These are phyloP conservation scores for Chalaropsis thielavioides DNA, from an alignment of 2,329 filamentous ascomycete genomes.

Conservation along the genomic window DNA sequence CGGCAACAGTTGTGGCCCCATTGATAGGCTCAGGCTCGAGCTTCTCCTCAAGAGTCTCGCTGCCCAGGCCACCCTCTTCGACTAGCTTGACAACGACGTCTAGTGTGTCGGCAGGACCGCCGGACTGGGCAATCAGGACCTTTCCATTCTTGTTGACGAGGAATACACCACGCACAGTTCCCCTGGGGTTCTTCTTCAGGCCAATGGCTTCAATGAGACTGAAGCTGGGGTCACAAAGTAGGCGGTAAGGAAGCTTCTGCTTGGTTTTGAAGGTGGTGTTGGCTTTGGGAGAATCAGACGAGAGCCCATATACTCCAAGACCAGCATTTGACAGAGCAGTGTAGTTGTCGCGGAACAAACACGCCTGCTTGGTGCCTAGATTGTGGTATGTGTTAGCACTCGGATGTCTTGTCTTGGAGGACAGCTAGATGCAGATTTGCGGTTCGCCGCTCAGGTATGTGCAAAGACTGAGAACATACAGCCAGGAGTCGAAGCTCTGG, in stretches of 20 bases:
- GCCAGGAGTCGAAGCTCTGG: constrained; percentile 83
- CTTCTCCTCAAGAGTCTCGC: constrained; percentile 13
- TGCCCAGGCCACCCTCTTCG: constrained; percentile 26
- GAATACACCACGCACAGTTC: constrained; percentile 76
- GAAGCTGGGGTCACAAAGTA: constrained; percentile 67
- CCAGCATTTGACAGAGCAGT: constrained; percentile 60
- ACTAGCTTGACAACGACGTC: constrained; percentile 62
- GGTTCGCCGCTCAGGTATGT: not conserved
- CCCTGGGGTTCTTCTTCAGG: constrained; percentile 70
- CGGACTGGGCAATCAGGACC: constrained; percentile 58
- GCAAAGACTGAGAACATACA: constrained; percentile 45
- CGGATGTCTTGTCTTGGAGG: not conserved
- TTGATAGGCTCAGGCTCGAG: constrained; percentile 11
- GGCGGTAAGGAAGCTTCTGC: constrained; percentile 73
- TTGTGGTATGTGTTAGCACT: constrained; percentile 8
- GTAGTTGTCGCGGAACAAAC: constrained; percentile 82
- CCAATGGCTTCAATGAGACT: constrained; percentile 74
- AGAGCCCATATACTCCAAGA: constrained; percentile 79
- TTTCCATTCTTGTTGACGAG: constrained; percentile 71
- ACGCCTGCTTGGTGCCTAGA: constrained; percentile 80
- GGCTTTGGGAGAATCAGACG: constrained; percentile 71
- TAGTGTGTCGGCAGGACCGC: constrained; percentile 55
- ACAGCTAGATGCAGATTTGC: not conserved
- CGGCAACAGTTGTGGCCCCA: not conserved
- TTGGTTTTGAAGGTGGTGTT: constrained; percentile 90